These are phyloP conservation scores for Polytrichum commune DNA, from an alignment of 225 moss, liverwort and hornwort genomes.

Conservation along the genomic window DNA sequence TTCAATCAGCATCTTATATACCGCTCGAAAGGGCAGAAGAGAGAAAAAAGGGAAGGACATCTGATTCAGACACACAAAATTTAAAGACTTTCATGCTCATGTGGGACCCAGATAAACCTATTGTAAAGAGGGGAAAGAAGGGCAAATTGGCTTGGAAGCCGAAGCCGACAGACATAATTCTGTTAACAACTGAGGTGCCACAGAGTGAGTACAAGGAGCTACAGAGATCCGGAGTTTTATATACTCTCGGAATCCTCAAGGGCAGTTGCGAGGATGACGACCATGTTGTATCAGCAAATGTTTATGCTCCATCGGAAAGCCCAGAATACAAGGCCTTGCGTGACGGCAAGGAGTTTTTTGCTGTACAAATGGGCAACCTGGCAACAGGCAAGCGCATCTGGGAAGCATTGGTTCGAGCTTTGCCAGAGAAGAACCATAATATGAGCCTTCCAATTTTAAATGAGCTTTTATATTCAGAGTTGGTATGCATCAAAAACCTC, in stretches of 20 bases:
- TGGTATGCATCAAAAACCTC: constrained; percentile 4
- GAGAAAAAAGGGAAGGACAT: not conserved
- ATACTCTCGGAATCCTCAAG: constrained; percentile 13
- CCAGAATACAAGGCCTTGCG: constrained; percentile 12
- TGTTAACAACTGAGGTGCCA: constrained; percentile 19
- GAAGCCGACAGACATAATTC: constrained; percentile 27
- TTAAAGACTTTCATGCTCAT: constrained; percentile 18
- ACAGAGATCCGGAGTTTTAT: not conserved
- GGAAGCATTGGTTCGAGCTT: constrained; percentile 23
- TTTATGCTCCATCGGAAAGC: constrained; percentile 19
- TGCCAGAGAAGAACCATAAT: not conserved
- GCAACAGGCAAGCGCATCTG: constrained; percentile 26
- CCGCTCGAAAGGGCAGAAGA: constrained; percentile 9
- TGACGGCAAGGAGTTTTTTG: constrained; percentile 12
- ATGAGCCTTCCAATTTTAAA: constrained; percentile 13
- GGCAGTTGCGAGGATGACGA: constrained; percentile 7
- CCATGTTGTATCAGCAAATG: not conserved
- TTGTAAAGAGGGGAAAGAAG: constrained; percentile 4
- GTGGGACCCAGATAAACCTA: not conserved
- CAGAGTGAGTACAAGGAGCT: constrained; percentile 19
- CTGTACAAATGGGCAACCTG: constrained; percentile 17
- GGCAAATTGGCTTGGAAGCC: constrained; percentile 22
- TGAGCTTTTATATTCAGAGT: constrained; percentile 11
- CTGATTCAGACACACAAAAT: not conserved
- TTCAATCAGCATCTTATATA: constrained; percentile 19